Conservation (phyloP, 768 basidiomycete species). For the Mycena chlorophos region DNA sequence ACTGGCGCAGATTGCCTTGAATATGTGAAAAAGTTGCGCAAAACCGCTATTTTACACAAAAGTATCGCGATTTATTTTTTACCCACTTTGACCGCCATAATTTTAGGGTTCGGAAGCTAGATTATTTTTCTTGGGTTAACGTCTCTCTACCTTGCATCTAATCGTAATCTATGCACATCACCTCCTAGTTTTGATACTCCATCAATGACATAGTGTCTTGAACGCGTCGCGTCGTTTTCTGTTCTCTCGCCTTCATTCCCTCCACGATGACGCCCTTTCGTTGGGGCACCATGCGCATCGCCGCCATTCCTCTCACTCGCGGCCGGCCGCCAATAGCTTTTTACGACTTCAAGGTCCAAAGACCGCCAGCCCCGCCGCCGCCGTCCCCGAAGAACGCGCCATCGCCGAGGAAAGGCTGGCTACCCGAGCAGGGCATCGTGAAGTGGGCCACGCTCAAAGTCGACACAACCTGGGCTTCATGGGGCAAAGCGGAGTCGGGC, state of each 20-base stretch:
- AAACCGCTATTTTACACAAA: too few relatives aligned
- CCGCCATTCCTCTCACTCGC: conserved; percentile 48
- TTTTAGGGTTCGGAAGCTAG: too few relatives aligned
- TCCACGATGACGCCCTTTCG: conserved; percentile 5
- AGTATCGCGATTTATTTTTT: neutral
- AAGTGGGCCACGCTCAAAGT: conserved; percentile 56
- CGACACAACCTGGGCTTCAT: conserved; percentile 57
- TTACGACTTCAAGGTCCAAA: conserved; percentile 20
- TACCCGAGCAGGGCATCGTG: conserved; percentile 44
- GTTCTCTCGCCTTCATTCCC: neutral
- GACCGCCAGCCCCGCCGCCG: too few relatives aligned
- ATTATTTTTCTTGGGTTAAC: too few relatives aligned
- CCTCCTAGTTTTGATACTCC: conserved; percentile 7
- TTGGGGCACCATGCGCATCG: conserved; percentile 39
- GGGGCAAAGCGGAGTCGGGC: conserved; percentile 63
- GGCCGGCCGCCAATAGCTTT: conserved; percentile 24
- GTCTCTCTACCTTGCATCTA: too few relatives aligned
- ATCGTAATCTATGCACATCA: neutral
- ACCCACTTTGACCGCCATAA: too few relatives aligned
- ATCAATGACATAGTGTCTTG: conserved; percentile 19
- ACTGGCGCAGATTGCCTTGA: too few relatives aligned
- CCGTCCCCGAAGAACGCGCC: conserved; percentile 38
- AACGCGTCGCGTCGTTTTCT: conserved; percentile 26
- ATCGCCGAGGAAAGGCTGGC: conserved; percentile 35
- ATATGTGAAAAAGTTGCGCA: too few relatives aligned